Percentiles rank a stretch among this genome's conserved stretches.
phyloP scores from a whole-genome alignment of 768 basidiomycete species.

The Chalciporus piperatus region DNA sequence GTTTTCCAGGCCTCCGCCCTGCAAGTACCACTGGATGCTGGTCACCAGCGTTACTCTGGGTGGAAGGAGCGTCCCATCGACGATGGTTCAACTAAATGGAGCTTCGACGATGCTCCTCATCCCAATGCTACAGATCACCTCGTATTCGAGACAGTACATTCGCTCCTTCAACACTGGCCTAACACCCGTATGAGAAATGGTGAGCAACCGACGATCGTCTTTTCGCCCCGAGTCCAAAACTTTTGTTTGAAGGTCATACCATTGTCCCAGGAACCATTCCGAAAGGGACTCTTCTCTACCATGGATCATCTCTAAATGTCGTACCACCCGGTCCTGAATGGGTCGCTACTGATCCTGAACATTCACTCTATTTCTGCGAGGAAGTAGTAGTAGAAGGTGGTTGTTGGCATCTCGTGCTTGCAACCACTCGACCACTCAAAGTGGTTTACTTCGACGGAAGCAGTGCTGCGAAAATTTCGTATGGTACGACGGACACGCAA shows the following conservation, averaged over 20 bases:
- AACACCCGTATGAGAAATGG: slow-evolving; percentile 48
- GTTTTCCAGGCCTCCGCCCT: neutral
- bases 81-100: slow-evolving; percentile 15
- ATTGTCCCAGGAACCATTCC: slow-evolving; percentile 34
- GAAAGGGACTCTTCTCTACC: slow-evolving; percentile 37
- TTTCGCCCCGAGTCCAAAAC: slow-evolving; percentile 10
- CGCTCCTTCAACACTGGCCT: slow-evolving; percentile 42
- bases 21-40: slow-evolving; percentile 10
- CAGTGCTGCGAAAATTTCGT: slow-evolving; percentile 42
- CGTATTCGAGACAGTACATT: slow-evolving; percentile 25
- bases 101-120: slow-evolving; percentile 19
- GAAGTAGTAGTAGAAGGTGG: neutral
- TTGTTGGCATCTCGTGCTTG: slow-evolving; percentile 20
- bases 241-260: slow-evolving; percentile 17
- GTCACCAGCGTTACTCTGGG: neutral
- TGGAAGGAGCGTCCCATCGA: neutral
- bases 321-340: slow-evolving; percentile 32
- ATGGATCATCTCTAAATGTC: slow-evolving; percentile 18
- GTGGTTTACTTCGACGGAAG: slow-evolving; percentile 53
- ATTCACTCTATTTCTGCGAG: slow-evolving; percentile 38
- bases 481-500: slow-evolving; percentile 45
- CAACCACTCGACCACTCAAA: slow-evolving; percentile 34
- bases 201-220: slow-evolving; percentile 14
- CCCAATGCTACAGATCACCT: slow-evolving; percentile 27
- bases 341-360: slow-evolving; percentile 36